Percentiles rank a stretch among this genome's conserved stretches.
These are phyloP conservation scores for Cytospora chrysosperma DNA, from an alignment of 2,329 filamentous ascomycete species.

Conservation along the genomic window DNA sequence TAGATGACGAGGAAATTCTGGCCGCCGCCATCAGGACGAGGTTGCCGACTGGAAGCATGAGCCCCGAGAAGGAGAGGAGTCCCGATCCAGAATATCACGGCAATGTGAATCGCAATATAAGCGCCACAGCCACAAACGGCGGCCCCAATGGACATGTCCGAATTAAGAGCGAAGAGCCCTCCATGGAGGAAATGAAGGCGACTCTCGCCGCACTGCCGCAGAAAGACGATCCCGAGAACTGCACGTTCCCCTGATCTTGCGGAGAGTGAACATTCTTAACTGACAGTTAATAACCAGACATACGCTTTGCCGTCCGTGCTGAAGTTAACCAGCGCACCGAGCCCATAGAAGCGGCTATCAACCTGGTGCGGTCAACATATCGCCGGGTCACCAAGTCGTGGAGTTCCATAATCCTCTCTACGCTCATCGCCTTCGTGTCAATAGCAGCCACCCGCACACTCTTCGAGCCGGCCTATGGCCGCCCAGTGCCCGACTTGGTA, in stretches of 20 bases:
- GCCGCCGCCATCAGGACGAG: slow-evolving; percentile 54
- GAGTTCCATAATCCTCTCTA: slow-evolving; percentile 62
- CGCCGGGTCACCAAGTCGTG: slow-evolving; percentile 66
- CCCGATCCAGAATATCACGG: slow-evolving; percentile 45
- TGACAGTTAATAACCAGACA: slow-evolving; percentile 55
- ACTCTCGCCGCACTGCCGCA: slow-evolving; percentile 33
- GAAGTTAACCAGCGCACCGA: slow-evolving; percentile 87
- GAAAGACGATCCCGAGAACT: slow-evolving; percentile 46
- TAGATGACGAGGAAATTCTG: slow-evolving; percentile 43
- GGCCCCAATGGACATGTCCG: slow-evolving; percentile 12
- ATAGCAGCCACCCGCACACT: slow-evolving; percentile 65
- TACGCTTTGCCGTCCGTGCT: slow-evolving; percentile 82
- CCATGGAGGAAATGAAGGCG: slow-evolving; percentile 28
- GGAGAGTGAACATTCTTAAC: slow-evolving; percentile 20
- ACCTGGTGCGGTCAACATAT: slow-evolving; percentile 60
- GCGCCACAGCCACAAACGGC: slow-evolving; percentile 4
- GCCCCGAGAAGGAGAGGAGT: slow-evolving; percentile 53
- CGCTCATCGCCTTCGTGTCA: slow-evolving; percentile 62
- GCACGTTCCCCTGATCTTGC: slow-evolving; percentile 38
- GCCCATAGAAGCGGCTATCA: slow-evolving; percentile 73
- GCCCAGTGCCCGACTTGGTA: slow-evolving; percentile 77
- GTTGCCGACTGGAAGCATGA: slow-evolving; percentile 55
- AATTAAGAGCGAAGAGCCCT: slow-evolving; percentile 25
- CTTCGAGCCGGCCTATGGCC: slow-evolving; percentile 64
- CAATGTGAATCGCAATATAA: slow-evolving; percentile 34